Evolutionary conservation across 495 filamentous ascomycete species (phyloP).

Genomic region (Neurospora discreta): DNA sequence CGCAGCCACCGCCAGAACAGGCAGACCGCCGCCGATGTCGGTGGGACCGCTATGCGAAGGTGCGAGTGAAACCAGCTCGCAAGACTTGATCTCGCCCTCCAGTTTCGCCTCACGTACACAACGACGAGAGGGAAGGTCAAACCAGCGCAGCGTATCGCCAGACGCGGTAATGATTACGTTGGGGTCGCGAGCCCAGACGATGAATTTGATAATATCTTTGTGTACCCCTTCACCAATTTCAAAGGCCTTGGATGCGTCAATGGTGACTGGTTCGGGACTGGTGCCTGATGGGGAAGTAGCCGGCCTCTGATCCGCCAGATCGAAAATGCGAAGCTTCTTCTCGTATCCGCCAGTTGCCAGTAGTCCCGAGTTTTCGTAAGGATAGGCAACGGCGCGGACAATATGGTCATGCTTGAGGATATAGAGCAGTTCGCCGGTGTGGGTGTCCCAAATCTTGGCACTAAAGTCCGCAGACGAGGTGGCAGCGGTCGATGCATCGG

Average conservation of each 20-base stretch:
- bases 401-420: conserved; percentile 89
- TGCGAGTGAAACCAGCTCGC: conserved; percentile 62
- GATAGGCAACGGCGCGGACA: conserved; percentile 85
- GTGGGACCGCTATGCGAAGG: conserved; percentile 26
- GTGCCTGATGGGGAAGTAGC: conserved; percentile 7
- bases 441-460: conserved; percentile 94
- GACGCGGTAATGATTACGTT: conserved; percentile 85
- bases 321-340: conserved; percentile 93
- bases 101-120: conserved; percentile 61
- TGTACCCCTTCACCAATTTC: conserved; percentile 82
- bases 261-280: conserved; percentile 21
- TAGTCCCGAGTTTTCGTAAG: conserved; percentile 64
- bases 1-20: conserved; percentile 55
- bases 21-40: conserved; percentile 43
- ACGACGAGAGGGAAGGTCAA: conserved; percentile 67
- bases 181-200: conserved; percentile 81
- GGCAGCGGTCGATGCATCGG: conserved; percentile 77
- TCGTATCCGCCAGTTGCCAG: conserved; percentile 86
- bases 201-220: conserved; percentile 79
- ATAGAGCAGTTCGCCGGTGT: conserved; percentile 80
- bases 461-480: conserved; percentile 95
- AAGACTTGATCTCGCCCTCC: conserved; percentile 77
- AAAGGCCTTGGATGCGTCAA: conserved; percentile 47
- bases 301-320: conserved; percentile 48
- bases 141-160: conserved; percentile 88